Evolutionary conservation across 176 grass and related monocot species (phyloP), one percentile per base, ranked within the genome.

Genomic region (Raddia guianensis): DNA sequence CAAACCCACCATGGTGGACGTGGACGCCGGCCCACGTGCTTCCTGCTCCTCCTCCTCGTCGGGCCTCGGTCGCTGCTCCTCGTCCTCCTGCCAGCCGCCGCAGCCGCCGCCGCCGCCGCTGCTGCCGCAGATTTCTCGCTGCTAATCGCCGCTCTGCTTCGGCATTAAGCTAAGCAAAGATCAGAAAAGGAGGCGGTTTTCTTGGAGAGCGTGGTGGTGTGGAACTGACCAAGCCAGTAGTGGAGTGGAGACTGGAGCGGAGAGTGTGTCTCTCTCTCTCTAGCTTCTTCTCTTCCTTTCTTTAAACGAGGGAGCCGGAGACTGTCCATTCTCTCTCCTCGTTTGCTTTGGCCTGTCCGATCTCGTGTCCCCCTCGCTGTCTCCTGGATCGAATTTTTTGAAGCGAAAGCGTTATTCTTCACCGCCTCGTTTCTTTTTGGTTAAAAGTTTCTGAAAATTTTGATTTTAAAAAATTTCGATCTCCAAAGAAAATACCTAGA

Each of bases 1-100:
- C 82, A 92, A 86, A 70, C 87, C 47, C 7, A 49, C 19, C 37
- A 40, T 40, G 37, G 37, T 40, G 37, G 53, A 55, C 7, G 37
- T 40, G 37, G 53, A 55, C 7, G 3, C 16, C 27, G 27, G 27
- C 27, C 53, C 8, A 55, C 53, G 53, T 16, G 5, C 53, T 18
- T 55, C 14, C 27, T 27, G 27, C 27, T 16, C 18, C 2, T 52
- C 12, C 50, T 52, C 56, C 56, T 20, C 55, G 18, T 18, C 27
- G 27, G 27, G 27, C 1, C 27, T 27, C 27, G 27, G 27, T 27
- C 27, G 27, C 27, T 27, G 27, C 27, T 16, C 18, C 37, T 52
- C 12, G 12, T 52, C 56, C 56, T 20, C 55, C 54, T 18, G n/a
- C 1, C 9, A 56, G 73, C 15, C n/a, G 58, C 44, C 2, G 56